Conservation (phyloP, 2,329 filamentous ascomycete genomes). For the Diaporthe sp. region DNA sequence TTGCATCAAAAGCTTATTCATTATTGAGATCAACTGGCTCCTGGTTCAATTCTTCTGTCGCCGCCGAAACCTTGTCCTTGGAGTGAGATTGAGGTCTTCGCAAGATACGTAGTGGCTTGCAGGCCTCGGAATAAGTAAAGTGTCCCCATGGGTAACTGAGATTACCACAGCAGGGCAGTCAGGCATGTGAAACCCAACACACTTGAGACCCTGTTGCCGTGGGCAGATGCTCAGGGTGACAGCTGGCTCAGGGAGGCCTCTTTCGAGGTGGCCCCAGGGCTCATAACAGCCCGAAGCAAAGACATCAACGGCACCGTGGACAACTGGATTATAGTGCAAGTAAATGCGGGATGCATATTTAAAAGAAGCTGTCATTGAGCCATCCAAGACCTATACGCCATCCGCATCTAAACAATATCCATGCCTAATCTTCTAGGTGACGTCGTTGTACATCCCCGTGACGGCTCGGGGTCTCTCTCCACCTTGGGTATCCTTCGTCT, state of each 20-base stretch:
- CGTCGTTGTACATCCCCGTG: neutral
- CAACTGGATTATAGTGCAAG: neutral
- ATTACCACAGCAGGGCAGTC: neutral
- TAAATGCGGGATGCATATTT: neutral
- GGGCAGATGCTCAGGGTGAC: too few relatives aligned
- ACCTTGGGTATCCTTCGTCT: constrained; percentile 28
- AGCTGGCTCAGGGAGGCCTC: neutral
- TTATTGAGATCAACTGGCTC: neutral
- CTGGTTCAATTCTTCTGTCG: neutral
- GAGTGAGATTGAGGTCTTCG: too few relatives aligned
- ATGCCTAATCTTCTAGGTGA: constrained; percentile 40
- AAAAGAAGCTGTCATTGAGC: constrained; percentile 3
- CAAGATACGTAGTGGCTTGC: neutral
- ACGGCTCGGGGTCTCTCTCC: neutral
- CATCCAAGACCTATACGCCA: constrained; percentile 2
- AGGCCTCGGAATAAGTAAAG: neutral
- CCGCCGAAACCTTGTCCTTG: too few relatives aligned
- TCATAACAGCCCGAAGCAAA: neutral
- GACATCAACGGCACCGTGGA: neutral
- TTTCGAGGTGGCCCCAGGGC: neutral
- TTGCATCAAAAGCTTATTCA: neutral
- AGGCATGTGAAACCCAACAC: neutral
- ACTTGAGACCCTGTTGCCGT: neutral
- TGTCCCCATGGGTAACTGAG: neutral
- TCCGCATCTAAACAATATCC: constrained; percentile 1